A percentile compares a stretch with the other conserved stretches of the same genome.
Conservation (phyloP, 2,329 filamentous ascomycete species). For the Metarhizium guizhouense region DNA sequence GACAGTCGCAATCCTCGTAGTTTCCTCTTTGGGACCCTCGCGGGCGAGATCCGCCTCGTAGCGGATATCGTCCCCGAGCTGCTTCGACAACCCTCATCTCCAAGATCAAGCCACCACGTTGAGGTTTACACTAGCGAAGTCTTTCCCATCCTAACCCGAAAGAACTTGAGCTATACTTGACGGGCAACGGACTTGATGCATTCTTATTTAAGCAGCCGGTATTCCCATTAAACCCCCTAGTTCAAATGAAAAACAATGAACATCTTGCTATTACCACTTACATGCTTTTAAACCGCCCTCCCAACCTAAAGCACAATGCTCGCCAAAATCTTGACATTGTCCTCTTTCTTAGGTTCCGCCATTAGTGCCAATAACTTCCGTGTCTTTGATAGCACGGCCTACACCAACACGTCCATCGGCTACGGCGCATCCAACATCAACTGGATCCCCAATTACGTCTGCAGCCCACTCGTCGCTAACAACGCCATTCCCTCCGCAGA, state of each 20-base stretch:
- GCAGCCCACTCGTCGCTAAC: slow-evolving; percentile 3
- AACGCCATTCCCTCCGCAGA: not conserved
- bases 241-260: no score
- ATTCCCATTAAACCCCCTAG: no score
- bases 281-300: not conserved
- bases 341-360: not conserved
- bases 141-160: no score
- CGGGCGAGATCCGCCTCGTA: not conserved
- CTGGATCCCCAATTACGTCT: slow-evolving; percentile 4
- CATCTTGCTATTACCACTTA: not conserved
- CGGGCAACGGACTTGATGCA: no score
- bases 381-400: slow-evolving; percentile 6
- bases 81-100: not conserved
- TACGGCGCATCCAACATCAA: slow-evolving; percentile 6
- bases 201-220: no score
- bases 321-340: not conserved
- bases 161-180: no score
- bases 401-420: slow-evolving; percentile 6
- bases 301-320: not conserved
- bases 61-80: not conserved
- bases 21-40: not conserved
- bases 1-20: not conserved
- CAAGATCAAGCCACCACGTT: no score
- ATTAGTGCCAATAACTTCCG: not conserved
- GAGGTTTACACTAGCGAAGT: no score